phyloP scores from a whole-genome alignment of 2,329 filamentous ascomycete species.

The Talaromyces albobiverticillius region DNA sequence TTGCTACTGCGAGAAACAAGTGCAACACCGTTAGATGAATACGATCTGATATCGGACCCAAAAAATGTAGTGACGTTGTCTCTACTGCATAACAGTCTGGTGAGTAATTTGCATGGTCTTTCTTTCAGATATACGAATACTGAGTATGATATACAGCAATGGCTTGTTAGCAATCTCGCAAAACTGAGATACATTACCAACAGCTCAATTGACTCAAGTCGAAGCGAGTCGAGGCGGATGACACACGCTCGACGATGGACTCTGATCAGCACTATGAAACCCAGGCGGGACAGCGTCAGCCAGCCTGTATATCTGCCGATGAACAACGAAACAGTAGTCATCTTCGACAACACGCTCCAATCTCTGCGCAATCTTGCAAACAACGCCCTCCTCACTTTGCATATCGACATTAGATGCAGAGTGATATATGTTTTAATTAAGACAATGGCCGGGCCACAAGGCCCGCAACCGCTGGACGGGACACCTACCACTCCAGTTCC shows the following conservation, averaged over 20 bases:
- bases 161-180: conserved; percentile 82
- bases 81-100: conserved; percentile 90
- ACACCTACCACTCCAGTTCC: conserved; percentile 50
- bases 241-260: conserved; percentile 76
- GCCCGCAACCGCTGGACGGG: conserved; percentile 30
- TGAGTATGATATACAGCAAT: conserved; percentile 55
- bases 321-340: conserved; percentile 78
- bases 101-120: conserved; percentile 22
- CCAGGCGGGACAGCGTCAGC: conserved; percentile 54
- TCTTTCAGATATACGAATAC: conserved; percentile 9
- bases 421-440: conserved; percentile 74
- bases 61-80: conserved; percentile 83
- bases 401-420: conserved; percentile 83
- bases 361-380: conserved; percentile 78
- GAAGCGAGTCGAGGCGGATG: conserved; percentile 39
- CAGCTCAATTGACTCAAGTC: conserved; percentile 54
- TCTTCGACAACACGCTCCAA: conserved; percentile 81
- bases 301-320: conserved; percentile 79
- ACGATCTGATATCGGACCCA: conserved; percentile 84
- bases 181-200: conserved; percentile 78
- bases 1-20: conserved; percentile 53
- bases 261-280: conserved; percentile 63
- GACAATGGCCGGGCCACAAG: conserved; percentile 59
- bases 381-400: conserved; percentile 77
- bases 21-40: conserved; percentile 64